phyloP scores from a whole-genome alignment of 768 basidiomycete species.

The Serendipita sp. region DNA sequence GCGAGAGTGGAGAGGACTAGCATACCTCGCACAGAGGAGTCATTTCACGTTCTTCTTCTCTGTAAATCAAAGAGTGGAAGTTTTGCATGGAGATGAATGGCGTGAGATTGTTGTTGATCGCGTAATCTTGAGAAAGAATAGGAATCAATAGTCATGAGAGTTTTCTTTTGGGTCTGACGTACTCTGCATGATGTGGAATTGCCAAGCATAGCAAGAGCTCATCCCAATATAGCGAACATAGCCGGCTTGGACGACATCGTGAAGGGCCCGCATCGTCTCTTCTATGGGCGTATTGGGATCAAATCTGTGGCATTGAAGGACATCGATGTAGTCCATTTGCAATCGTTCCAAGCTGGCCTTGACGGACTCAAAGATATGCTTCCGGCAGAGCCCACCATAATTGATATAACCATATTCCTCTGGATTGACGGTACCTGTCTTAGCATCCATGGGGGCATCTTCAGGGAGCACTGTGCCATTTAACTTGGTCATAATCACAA shows the following conservation, averaged over 20 bases:
- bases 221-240: constrained; percentile 38
- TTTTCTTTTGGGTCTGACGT: not conserved
- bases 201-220: constrained; percentile 32
- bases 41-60: constrained; percentile 27
- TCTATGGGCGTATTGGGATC: constrained; percentile 24
- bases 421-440: not conserved
- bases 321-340: constrained; percentile 26
- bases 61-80: constrained; percentile 37
- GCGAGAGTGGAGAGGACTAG: not conserved
- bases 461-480: constrained; percentile 6
- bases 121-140: constrained; percentile 19
- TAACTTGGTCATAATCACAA: constrained; percentile 20
- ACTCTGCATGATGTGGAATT: constrained; percentile 26
- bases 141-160: not conserved
- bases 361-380: constrained; percentile 22
- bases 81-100: constrained; percentile 42
- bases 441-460: not conserved
- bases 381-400: not conserved
- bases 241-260: constrained; percentile 32
- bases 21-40: not conserved
- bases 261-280: constrained; percentile 36
- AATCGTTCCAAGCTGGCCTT: constrained; percentile 22
- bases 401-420: constrained; percentile 6
- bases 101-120: constrained; percentile 31
- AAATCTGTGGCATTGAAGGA: constrained; percentile 31